Conservation (phyloP, 768 basidiomycete species). For the Clavulina sp. region DNA sequence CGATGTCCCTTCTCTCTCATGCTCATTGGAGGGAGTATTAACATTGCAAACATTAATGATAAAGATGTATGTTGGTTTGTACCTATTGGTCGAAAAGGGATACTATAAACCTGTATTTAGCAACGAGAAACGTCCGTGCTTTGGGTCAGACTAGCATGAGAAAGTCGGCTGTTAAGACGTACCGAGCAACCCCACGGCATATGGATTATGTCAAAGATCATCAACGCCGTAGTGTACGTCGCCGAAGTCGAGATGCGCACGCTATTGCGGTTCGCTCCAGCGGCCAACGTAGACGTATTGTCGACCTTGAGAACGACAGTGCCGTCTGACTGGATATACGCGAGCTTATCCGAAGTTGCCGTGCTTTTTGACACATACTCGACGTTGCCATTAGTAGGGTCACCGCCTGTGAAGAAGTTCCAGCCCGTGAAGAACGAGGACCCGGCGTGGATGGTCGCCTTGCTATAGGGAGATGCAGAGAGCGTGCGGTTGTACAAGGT, state of each 20-base stretch:
- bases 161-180: no score
- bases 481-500: neutral
- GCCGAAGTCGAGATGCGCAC: constrained; percentile 53
- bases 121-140: no score
- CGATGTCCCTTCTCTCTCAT: no score
- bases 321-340: constrained; percentile 41
- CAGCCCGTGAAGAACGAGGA: constrained; percentile 9
- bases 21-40: no score
- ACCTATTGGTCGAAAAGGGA: no score
- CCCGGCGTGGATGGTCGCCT: neutral
- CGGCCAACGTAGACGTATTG: constrained; percentile 28
- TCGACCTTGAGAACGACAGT: constrained; percentile 49
- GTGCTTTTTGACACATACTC: constrained; percentile 33
- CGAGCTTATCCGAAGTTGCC: constrained; percentile 36
- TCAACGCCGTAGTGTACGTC: constrained; percentile 45
- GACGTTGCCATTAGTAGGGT: constrained; percentile 59
- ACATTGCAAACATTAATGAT: no score
- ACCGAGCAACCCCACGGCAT: constrained; percentile 57
- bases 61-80: no score
- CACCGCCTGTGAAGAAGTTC: constrained; percentile 22
- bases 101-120: no score
- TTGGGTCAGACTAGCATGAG: no score
- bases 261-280: constrained; percentile 39
- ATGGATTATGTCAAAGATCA: constrained; percentile 51
- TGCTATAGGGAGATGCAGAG: neutral